Base-by-base conservation (phyloP, 805 yeast species). In the Komagataella phaffii region DNA sequence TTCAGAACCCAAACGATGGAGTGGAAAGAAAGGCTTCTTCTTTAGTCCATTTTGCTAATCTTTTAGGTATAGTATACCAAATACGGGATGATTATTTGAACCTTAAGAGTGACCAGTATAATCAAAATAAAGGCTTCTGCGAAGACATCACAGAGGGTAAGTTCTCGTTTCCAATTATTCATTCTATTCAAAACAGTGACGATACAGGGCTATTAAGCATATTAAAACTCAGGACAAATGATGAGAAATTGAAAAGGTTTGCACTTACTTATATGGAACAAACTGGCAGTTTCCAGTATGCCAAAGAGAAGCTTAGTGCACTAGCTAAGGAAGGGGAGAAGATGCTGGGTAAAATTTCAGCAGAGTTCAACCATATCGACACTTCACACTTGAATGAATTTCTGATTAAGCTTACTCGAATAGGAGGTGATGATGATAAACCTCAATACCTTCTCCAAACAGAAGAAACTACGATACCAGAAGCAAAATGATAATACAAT, bases 101-200 rank as follows among this genome's bases (percentile, higher is more conserved):
- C 59, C 65, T 90, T 51, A 73, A 74, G 23, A 75, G 80, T 50
- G 72, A 69, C 21, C 65, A 67, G 8, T 72, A 79, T 53, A 66
- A 68, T n/a, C 67, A 73, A 49, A 80, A 79, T 61, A 85, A 87
- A 73, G 96, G 95, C 2, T 76, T 76, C 55, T 80, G 88, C 51
- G 96, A 90, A 59, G 98, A 90, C 61, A 74, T 90, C 30, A 79
- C 88, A 0, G 96, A 90, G 63, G 96, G 96, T 0, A 90, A 89
- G 64, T 78, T 85, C 54, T 87, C 96, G 0, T 85, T 87, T 55
- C 96, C 96, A 0, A 80, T 90, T 2, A 75, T 90, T 17, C 93
- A 88, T 63, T 74, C 82, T 3, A 64, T 84, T 2, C 59, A 69
- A 17, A 58, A 61, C 43, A 70, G 69, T 49, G 55, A 58, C 1